Base-by-base conservation (phyloP, 2,329 filamentous ascomycete species). In the Curvularia sp. region DNA sequence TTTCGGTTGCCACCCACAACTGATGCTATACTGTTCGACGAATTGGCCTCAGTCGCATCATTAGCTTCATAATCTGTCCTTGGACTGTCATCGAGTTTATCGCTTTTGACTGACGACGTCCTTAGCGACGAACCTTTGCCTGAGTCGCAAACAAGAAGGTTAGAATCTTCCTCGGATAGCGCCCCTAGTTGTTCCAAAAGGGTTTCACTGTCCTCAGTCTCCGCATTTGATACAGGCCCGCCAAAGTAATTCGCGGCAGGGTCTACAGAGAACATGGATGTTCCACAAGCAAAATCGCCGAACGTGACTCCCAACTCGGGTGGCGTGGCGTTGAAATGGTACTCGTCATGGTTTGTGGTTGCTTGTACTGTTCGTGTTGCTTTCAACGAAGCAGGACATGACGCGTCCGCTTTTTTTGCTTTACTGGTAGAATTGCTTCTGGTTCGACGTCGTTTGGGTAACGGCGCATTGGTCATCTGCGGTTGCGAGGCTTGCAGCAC, bases 391-490 rank as follows among this genome's bases (percentile, higher is more conserved):
- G 53, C 60, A 30, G 12, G 49, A 26, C 38, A 26, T 13, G 39
- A 22, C 26, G 49, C 52, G 20, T 59, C 53, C 22, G 13, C 41
- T 31, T 57, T 58, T n/a, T 44, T 47, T 43, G 38, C 12, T 56
- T 26, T 49, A 24, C 60, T 38, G 6, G 38, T 49, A 5, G 58
- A 55, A 46, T 44, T 39, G 49, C 66, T 71, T 53, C 66, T 60
- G 28, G 66, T 75, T 9, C 72, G 70, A 42, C 72, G 72, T 58
- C 69, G 68, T 63, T 76, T 76, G 44, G 66, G 46, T 38, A 68
- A 64, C 15, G 71, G 70, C 38, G 58, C 49, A 22, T 65, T 38
- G 38, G 49, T 67, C 24, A 61, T 28, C 46, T 60, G 66, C 42
- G 67, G 63, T 42, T 68, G 63, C 44, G 68, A 59, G 39, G 71